phyloP scores from a whole-genome alignment of 225 moss, liverwort and hornwort genomes.

The Lunularia cruciata region DNA sequence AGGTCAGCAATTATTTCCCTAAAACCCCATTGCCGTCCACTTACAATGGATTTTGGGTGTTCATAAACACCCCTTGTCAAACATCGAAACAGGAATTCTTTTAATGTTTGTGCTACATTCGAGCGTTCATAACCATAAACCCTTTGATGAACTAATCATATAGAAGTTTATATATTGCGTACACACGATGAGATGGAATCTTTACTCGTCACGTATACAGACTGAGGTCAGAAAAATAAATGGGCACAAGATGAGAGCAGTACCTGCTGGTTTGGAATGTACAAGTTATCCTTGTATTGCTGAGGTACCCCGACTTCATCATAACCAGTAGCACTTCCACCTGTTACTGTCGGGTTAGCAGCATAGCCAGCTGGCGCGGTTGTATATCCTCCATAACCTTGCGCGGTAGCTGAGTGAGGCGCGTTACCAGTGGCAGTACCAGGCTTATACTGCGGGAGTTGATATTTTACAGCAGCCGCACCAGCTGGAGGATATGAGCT shows the following conservation, averaged over 20 bases:
- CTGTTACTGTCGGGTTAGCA: constrained; percentile 55
- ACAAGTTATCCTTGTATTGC: constrained; percentile 77
- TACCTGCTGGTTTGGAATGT: constrained; percentile 80
- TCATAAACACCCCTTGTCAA: too few species aligned
- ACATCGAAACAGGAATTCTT: too few species aligned
- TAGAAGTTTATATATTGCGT: too few species aligned
- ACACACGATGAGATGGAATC: neutral
- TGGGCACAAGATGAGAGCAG: neutral
- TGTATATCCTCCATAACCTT: constrained; percentile 67
- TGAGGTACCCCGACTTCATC: constrained; percentile 63
- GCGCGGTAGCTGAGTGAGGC: constrained; percentile 60
- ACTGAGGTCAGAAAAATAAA: too few species aligned
- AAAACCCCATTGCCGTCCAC: too few species aligned
- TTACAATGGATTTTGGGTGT: too few species aligned
- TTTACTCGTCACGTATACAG: neutral
- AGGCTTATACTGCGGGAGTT: constrained; percentile 70
- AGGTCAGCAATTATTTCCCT: too few species aligned
- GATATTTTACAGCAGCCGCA: constrained; percentile 61
- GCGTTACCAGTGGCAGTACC: constrained; percentile 57
- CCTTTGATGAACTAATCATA: too few species aligned
- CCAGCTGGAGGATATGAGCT: constrained; percentile 54
- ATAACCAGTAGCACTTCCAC: constrained; percentile 62
- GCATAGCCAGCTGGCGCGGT: constrained; percentile 62
- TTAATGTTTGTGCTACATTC: too few species aligned
- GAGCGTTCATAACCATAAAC: too few species aligned